Conservation (phyloP, 2,329 filamentous ascomycete genomes). For the Fusarium sp. region DNA sequence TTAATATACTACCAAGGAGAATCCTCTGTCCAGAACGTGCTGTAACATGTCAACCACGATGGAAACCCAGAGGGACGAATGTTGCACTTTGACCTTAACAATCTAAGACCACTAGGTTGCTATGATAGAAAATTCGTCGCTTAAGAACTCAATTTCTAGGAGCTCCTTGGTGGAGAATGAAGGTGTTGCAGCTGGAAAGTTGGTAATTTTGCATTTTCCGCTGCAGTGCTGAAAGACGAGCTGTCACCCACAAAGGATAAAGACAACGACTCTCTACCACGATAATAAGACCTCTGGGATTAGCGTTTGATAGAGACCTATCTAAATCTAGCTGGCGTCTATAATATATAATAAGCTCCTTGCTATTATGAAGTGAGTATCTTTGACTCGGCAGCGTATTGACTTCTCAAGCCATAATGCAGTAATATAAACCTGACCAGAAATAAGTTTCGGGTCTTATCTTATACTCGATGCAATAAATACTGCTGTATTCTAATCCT, state of each 20-base stretch:
- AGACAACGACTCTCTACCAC: not conserved
- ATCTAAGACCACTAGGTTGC: too few relatives aligned
- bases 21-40: not conserved
- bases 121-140: too few relatives aligned
- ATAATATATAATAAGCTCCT: not conserved
- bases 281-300: too few relatives aligned
- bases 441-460: not conserved
- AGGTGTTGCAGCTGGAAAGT: not conserved
- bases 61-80: not conserved
- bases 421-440: not conserved
- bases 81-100: not conserved
- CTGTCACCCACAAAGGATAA: not conserved
- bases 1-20: too few relatives aligned
- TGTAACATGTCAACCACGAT: not conserved
- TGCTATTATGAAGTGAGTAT: not conserved
- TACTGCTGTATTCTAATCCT: not conserved
- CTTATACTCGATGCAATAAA: not conserved
- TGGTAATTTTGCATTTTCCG: not conserved
- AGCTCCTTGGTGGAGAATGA: too few relatives aligned
- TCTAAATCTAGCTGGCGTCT: not conserved
- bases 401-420: not conserved
- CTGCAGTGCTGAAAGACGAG: not conserved
- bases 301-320: not conserved
- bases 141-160: too few relatives aligned
- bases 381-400: not conserved